Base-by-base conservation (phyloP, 2,329 filamentous ascomycete species). In the Pyrenophora seminiperda region DNA sequence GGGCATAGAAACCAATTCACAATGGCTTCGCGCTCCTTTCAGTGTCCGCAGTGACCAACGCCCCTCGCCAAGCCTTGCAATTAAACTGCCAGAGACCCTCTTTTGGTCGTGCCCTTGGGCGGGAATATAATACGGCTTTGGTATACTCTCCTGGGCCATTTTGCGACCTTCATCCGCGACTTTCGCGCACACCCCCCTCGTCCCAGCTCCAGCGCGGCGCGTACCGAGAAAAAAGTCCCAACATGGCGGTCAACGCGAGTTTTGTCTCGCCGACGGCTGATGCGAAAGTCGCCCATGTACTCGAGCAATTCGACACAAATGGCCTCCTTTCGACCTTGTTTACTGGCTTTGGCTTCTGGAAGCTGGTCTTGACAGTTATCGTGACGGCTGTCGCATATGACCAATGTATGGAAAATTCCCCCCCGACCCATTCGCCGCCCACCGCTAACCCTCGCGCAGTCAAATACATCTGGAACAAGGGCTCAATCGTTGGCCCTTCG, bases 301-400 rank as follows among this genome's bases (percentile, higher is more conserved):
- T 71, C 2, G 51, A 61, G 22, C 63, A 70, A 41, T 61, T 71
- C 57, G 62, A 70, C 43, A 45, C 52, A 50, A 64, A 48, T 49
- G 69, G 68, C 53, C 41, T 74, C 13, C 15, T 73, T 18, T 63
- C 67, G 13, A 61, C 64, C n/a, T 15, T 71, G 29, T 41, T 72
- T 47, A 67, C 63, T 47, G 61, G 64, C 54, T 45, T 73, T 54
- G 71, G 51, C 30, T 48, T 61, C 14, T 66, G 66, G 63, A 62
- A 63, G 54, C 51, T 69, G 20, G 48, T 49, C 37, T 84, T 84
- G 79, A 86, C 87, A 54, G 79, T 91, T 59, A 62, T 89, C 27
- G 71, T 92, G 59, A 90, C 90, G 13, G 56, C 94, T 41, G 71
- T 97, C 50, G 82, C 86, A 54, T 97, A 97, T 74, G 93, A 97